phyloP scores from a whole-genome alignment of 2,329 filamentous ascomycete genomes.

The Cytospora chrysosperma region DNA sequence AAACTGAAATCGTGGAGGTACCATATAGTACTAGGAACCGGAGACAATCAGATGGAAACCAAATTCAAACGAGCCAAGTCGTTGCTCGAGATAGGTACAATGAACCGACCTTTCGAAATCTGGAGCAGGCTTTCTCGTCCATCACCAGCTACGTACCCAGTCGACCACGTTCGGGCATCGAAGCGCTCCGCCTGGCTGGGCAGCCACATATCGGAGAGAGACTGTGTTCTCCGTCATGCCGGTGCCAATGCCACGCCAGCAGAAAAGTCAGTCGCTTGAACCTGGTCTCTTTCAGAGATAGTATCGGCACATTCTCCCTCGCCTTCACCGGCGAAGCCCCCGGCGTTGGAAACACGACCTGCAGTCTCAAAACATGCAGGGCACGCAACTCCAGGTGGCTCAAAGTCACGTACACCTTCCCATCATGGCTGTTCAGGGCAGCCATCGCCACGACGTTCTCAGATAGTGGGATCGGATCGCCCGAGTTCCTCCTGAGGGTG shows the following conservation, averaged over 20 bases:
- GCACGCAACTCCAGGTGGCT: too few species aligned
- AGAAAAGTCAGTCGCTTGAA: not conserved
- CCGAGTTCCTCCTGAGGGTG: too few species aligned
- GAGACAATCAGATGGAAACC: not conserved
- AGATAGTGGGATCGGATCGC: too few species aligned
- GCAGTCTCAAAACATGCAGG: too few species aligned
- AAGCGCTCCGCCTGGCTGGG: not conserved
- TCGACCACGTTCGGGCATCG: not conserved
- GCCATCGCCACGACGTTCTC: too few species aligned
- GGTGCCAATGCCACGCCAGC: slow-evolving; percentile 1
- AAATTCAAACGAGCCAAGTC: not conserved
- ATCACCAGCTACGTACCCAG: not conserved
- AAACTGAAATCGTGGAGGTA: too few species aligned
- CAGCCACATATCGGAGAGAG: not conserved
- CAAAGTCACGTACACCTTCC: too few species aligned
- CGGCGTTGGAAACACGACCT: too few species aligned
- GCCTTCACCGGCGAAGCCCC: too few species aligned
- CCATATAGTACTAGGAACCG: too few species aligned
- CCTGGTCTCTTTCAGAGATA: not conserved
- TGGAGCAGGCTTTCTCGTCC: slow-evolving; percentile 1
- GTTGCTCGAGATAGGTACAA: not conserved
- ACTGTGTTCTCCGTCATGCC: slow-evolving; percentile 1
- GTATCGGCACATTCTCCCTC: too few species aligned
- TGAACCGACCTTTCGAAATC: not conserved
- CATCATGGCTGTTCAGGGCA: too few species aligned